These are phyloP conservation scores for Cercophora samala DNA, from an alignment of 495 filamentous ascomycete species.

Conservation along the genomic window DNA sequence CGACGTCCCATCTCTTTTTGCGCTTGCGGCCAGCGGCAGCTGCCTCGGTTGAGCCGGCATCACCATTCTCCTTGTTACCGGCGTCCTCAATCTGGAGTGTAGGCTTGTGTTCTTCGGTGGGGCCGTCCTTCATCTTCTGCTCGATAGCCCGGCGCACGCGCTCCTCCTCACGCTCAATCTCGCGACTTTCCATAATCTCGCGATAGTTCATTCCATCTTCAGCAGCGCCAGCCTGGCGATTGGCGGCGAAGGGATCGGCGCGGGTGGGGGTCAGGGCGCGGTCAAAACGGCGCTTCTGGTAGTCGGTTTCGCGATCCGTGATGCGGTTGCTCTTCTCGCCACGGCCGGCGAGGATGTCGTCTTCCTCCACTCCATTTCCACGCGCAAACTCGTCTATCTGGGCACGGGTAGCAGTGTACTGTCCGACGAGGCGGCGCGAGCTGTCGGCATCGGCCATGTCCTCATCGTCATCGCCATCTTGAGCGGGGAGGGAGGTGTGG, in stretches of 20 bases:
- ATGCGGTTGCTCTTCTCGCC: conserved; percentile 89
- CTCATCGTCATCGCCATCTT: conserved; percentile 75
- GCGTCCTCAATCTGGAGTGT: conserved; percentile 57
- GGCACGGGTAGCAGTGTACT: conserved; percentile 88
- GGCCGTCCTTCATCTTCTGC: conserved; percentile 57
- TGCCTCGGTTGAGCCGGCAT: conserved; percentile 63
- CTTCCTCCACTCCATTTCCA: conserved; percentile 81
- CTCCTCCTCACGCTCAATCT: conserved; percentile 92
- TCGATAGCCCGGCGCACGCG: conserved; percentile 77
- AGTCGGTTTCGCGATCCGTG: conserved; percentile 89
- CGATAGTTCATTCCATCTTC: conserved; percentile 69
- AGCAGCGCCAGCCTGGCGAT: conserved; percentile 62
- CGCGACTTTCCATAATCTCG: conserved; percentile 85
- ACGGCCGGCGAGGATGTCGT: conserved; percentile 76
- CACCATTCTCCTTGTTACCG: conserved; percentile 66
- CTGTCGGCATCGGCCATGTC: conserved; percentile 75
- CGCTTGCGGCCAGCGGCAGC: conserved; percentile 63
- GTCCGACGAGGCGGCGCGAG: conserved; percentile 79
- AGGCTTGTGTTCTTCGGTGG: conserved; percentile 61
- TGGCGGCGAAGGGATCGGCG: conserved; percentile 82
- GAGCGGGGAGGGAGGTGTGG: conserved; percentile 78
- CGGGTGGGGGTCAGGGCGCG: conserved; percentile 83
- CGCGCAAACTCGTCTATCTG: conserved; percentile 94
- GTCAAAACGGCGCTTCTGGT: conserved; percentile 91
- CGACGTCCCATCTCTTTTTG: conserved; percentile 92